phyloP scores from a whole-genome alignment of 805 yeast genomes.

The Schizosaccharomyces cryophilus region DNA sequence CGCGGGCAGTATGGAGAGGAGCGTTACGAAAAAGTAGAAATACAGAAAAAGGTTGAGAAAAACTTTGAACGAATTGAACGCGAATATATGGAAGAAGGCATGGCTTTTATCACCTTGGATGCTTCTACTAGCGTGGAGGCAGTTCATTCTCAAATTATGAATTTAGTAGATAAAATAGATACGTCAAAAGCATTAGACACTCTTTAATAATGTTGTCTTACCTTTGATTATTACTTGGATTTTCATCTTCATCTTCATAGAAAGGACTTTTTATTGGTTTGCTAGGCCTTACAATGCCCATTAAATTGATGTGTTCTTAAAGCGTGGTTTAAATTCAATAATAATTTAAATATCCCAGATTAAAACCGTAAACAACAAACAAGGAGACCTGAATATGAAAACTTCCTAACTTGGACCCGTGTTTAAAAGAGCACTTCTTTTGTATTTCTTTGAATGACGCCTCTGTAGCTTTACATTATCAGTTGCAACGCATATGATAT shows the following conservation, averaged over 20 bases:
- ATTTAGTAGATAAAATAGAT: not conserved
- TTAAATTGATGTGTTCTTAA: too few species aligned
- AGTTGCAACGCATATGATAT: not conserved
- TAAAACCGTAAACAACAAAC: too few species aligned
- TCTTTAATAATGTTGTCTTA: not conserved
- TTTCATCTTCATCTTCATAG: not conserved
- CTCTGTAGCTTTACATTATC: too few species aligned
- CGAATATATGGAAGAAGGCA: not conserved
- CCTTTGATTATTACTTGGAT: not conserved
- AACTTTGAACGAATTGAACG: constrained; percentile 19
- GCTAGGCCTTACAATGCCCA: too few species aligned
- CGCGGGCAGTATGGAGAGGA: constrained; percentile 87
- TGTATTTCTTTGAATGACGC: too few species aligned
- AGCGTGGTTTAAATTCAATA: too few species aligned
- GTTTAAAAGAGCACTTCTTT: too few species aligned
- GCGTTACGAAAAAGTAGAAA: constrained; percentile 51
- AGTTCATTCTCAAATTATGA: not conserved
- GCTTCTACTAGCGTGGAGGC: not conserved
- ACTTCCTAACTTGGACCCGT: too few species aligned
- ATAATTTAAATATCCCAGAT: too few species aligned
- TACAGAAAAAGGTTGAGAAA: constrained; percentile 47
- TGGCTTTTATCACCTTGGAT: not conserved
- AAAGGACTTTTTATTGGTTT: too few species aligned
- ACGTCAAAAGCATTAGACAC: not conserved
- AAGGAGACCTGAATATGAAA: too few species aligned